Conservation (phyloP, 2,329 filamentous ascomycete species). For the Trichoderma atrobrunneum region DNA sequence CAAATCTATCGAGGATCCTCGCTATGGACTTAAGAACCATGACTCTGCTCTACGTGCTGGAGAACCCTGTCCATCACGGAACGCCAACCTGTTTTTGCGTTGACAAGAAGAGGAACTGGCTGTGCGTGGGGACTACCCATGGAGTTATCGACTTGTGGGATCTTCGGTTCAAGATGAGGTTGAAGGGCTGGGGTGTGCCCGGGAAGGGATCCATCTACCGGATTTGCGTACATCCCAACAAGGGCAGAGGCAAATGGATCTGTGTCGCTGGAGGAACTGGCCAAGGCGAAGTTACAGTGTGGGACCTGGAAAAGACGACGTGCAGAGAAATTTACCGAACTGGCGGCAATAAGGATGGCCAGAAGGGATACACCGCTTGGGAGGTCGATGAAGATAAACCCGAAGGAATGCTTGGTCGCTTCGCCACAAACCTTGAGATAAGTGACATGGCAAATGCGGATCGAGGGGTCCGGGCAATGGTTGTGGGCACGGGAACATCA, state of each 20-base stretch:
- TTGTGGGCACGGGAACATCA: constrained; percentile 68
- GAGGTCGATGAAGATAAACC: constrained; percentile 86
- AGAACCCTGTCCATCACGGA: constrained; percentile 89
- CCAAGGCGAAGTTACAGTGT: constrained; percentile 86
- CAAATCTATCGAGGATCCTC: constrained; percentile 78
- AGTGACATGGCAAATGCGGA: constrained; percentile 54
- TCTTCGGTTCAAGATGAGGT: constrained; percentile 82
- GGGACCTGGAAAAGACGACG: constrained; percentile 87
- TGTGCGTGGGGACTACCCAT: constrained; percentile 87
- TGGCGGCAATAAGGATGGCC: constrained; percentile 57
- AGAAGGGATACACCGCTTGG: constrained; percentile 75
- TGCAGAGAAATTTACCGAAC: constrained; percentile 87
- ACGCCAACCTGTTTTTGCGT: constrained; percentile 88
- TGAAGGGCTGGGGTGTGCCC: constrained; percentile 85
- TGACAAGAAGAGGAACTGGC: constrained; percentile 82
- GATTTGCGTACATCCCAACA: constrained; percentile 73
- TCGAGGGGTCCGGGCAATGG: constrained; percentile 71
- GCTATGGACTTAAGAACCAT: constrained; percentile 87
- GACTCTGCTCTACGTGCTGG: constrained; percentile 73
- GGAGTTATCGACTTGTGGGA: constrained; percentile 95
- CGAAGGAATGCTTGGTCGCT: constrained; percentile 82
- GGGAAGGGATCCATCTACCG: constrained; percentile 78
- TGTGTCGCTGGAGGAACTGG: constrained; percentile 86
- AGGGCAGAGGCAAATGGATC: constrained; percentile 77
- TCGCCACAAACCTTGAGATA: constrained; percentile 71